Evolutionary conservation across 108 stramenopile genomes (phyloP).

Genomic region (Fistulifera solaris): DNA sequence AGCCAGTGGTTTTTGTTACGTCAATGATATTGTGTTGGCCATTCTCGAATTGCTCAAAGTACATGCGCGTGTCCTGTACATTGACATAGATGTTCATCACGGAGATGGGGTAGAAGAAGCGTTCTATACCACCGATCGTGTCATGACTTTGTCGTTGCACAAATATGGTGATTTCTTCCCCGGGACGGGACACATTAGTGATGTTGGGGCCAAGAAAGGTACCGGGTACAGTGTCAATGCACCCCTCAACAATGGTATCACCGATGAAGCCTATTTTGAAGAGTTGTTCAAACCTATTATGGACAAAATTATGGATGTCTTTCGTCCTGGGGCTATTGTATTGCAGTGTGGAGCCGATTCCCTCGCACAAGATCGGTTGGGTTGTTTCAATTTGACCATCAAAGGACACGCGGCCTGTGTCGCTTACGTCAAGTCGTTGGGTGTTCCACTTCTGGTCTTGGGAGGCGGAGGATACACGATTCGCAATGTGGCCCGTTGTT

Average conservation of each 20-base stretch:
- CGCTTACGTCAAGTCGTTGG: constrained; percentile 82
- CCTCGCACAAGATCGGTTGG: constrained; percentile 96
- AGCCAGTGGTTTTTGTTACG: constrained; percentile 93
- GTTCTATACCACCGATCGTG: constrained; percentile 98
- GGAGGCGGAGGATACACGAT: constrained; percentile 99
- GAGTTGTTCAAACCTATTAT: constrained; percentile 94
- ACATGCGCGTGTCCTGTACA: constrained; percentile 97
- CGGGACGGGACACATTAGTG: constrained; percentile 95
- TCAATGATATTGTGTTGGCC: constrained; percentile 99
- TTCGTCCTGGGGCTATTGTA: constrained; percentile 94
- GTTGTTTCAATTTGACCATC: constrained; percentile 97
- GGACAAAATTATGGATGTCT: constrained; percentile 94
- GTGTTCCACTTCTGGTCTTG: constrained; percentile 90
- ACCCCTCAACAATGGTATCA: constrained; percentile 94
- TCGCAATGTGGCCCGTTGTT: constrained; percentile 96
- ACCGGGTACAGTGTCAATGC: constrained; percentile 94
- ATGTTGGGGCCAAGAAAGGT: constrained; percentile 93
- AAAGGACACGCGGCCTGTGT: constrained; percentile 91
- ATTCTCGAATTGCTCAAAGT: constrained; percentile 98
- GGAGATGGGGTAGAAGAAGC: constrained; percentile 99
- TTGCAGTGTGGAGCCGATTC: constrained; percentile 99
- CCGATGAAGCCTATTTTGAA: constrained; percentile 79
- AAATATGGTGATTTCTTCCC: constrained; percentile 99
- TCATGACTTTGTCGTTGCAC: constrained; percentile 99
- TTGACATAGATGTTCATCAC: constrained; percentile 99